Base-by-base conservation (phyloP, 1,284 basidiomycete species). In the Pyrrhoderma noxium region DNA sequence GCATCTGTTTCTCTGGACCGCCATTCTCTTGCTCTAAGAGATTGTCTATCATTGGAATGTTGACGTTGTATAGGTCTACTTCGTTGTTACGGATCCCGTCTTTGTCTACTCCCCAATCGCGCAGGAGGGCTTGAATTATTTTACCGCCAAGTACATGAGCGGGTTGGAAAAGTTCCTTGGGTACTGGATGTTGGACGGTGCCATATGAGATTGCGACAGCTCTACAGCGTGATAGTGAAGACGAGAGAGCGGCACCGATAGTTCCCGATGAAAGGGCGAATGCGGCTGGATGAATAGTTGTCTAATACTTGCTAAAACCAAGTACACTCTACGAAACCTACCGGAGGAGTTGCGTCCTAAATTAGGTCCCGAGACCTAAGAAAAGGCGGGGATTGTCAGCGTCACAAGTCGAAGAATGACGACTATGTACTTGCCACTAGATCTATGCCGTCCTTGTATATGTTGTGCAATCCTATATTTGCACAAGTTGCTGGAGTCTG, bases 401-500 rank as follows among this genome's bases (percentile, higher is more conserved):
- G 9, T 52, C 25, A 23, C 25, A 36, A 5, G 38, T 19, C 8
- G 40, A 25, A n/a, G 49, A 41, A 19, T 44, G 7, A 3, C 22
- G n/a, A 16, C 25, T n/a, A 36, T 25, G 19, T n/a, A 70, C 78
- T 42, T 58, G 89, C 88, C 56, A 88, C 81, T 22, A 96, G 76
- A 65, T 96, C 93, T 36, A 96, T 88, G 62, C 89, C 71, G 31
- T 76, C 82, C 0, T 82, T 82, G 65, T 85, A 95, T 14, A 96
- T 62, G 62, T 95, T 95, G 64, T 95, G 88, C 40, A 96, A 69
- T 1, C 77, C 90, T 52, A 96, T 82, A 61, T 94, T 95, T 1
- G 89, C 75, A 64, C 93, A 96, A 1, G 92, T 89, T 2, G 93
- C 91, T 1, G 91, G 90, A 9, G 91, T 93, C 89, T 92, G 59